These are phyloP conservation scores for Pogostemon cablin DNA, from an alignment of 257 asterid species.

Conservation along the genomic window DNA sequence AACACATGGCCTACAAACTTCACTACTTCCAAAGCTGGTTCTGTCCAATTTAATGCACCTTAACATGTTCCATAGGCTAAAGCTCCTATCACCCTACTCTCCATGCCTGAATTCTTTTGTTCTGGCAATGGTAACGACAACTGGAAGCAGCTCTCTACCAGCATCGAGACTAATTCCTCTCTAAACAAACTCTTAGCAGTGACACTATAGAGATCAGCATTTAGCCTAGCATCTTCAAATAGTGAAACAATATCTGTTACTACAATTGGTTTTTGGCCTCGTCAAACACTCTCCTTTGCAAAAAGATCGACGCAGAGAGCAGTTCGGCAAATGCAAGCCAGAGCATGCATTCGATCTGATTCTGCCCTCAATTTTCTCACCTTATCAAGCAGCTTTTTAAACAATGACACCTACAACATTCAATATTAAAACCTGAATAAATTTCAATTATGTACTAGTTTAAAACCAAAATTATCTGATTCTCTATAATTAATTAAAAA, in stretches of 20 bases:
- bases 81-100: conserved; percentile 91
- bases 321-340: conserved; percentile 92
- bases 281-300: conserved; percentile 81
- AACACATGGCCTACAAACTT: conserved; percentile 90
- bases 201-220: conserved; percentile 78
- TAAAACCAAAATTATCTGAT: not conserved
- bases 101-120: conserved; percentile 78
- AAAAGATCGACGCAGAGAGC: conserved; percentile 94
- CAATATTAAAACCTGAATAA: not conserved
- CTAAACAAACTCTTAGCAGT: conserved; percentile 83
- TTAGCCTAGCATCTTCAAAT: conserved; percentile 73
- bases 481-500: not conserved
- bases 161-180: conserved; percentile 90
- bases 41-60: conserved; percentile 95
- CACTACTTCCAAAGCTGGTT: conserved; percentile 88
- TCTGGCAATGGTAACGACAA: conserved; percentile 88
- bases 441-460: conserved; percentile 10
- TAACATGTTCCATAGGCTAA: conserved; percentile 95
- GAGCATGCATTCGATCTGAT: conserved; percentile 93
- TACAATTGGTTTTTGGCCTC: conserved; percentile 87
- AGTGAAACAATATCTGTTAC: conserved; percentile 89
- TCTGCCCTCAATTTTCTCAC: conserved; percentile 93
- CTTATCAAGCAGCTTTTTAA: conserved; percentile 88
- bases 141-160: conserved; percentile 95
- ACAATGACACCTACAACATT: conserved; percentile 62